Evolutionary conservation across 345 rosid species (phyloP), one percentile per base, ranked within the genome.

Genomic region (Rhodamnia argentea): DNA sequence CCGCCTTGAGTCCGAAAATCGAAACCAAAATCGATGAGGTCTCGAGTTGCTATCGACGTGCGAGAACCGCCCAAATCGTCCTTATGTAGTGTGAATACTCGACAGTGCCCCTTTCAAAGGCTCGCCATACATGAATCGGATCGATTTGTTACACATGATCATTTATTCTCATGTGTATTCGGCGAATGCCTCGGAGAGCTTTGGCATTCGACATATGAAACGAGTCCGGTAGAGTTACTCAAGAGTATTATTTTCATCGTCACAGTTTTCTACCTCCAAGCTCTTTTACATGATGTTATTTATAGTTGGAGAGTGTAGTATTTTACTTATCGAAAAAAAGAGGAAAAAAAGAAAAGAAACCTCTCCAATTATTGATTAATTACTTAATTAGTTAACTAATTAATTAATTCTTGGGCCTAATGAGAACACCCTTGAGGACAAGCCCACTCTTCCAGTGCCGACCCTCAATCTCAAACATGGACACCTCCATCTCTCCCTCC

Each of bases 381-480:
- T n/a, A 27, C 1, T 3, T 62, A 27, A 12, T 60, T 60, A 29
- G 14, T 52, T 64, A 40, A 13, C 42, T 52, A 15, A 52, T 23
- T 51, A 23, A 12, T 86, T 50, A 51, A 14, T 78, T 59, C 55
- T 87, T 92, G 4, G 96, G 95, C 53, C 87, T 90, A 87, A 94
- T 90, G 53, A 82, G 53, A 60, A 92, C 86, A 54, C 96, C 96
- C 92, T 93, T 94, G 86, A 96, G 15, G 44, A 86, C 58, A 20
- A 94, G 92, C 7, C 98, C 96, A n/a, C 75, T 87, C 88, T 94
- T 96, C 98, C 98, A 94, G 15, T 64, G 18, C 57, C 93, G 92
- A 13, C 89, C 40, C 40, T 37, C 89, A 52, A 84, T 52, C 85
- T 95, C 98, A 74, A 88, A 86, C 93, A 93, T 86, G 13, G 93